phyloP scores from a whole-genome alignment of 495 filamentous ascomycete species.

The Pseudevernia furfuracea region DNA sequence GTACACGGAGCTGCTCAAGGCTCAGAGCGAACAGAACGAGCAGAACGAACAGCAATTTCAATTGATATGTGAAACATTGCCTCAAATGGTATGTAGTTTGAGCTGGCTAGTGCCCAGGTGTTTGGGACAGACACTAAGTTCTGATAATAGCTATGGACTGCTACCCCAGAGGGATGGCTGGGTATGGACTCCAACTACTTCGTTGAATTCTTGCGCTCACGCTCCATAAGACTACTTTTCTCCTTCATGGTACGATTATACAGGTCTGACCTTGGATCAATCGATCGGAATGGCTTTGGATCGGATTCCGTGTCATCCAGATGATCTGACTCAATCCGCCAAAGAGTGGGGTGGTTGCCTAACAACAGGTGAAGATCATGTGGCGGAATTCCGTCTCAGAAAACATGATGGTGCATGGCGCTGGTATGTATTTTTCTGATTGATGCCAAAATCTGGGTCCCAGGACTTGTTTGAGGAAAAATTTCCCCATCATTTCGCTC shows the following conservation, averaged over 20 bases:
- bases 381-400: conserved; percentile 58
- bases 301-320: conserved; percentile 43
- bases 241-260: conserved; percentile 63
- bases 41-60: conserved; percentile 59
- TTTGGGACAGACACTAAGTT: background rate
- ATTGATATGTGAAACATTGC: conserved; percentile 62
- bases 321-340: conserved; percentile 47
- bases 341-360: conserved; percentile 51
- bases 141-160: conserved; percentile 48
- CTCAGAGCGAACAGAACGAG: conserved; percentile 51
- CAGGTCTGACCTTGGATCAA: conserved; percentile 50
- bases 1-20: conserved; percentile 48
- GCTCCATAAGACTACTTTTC: conserved; percentile 52
- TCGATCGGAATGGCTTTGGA: conserved; percentile 33
- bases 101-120: background rate
- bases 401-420: conserved; percentile 56
- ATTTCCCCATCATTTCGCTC: background rate
- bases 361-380: conserved; percentile 55
- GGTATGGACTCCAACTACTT: background rate
- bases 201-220: background rate
- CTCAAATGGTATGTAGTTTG: conserved; percentile 46
- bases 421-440: conserved; percentile 30
- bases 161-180: conserved; percentile 43
- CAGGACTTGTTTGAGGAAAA: background rate
- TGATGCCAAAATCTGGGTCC: background rate